Conservation (phyloP, 2,329 filamentous ascomycete species). For the Fusarium bactridioides region DNA sequence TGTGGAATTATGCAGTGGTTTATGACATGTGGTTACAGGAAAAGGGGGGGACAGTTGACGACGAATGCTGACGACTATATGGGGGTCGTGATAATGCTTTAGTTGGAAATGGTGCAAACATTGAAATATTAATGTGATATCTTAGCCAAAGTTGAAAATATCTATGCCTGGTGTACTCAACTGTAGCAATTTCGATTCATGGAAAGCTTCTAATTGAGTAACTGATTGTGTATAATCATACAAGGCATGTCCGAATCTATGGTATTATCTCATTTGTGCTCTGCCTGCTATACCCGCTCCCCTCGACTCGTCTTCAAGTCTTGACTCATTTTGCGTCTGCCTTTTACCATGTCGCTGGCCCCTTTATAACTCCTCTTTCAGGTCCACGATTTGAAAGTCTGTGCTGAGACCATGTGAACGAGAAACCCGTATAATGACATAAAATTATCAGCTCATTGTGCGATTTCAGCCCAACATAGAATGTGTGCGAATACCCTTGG, state of each 20-base stretch:
- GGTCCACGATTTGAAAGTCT: slow-evolving; percentile 22
- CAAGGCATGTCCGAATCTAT: slow-evolving; percentile 30
- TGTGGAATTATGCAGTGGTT: background rate
- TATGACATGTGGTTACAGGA: background rate
- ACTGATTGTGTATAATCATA: slow-evolving; percentile 21
- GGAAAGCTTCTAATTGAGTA: background rate
- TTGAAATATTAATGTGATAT: background rate
- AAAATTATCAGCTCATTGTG: slow-evolving; percentile 6
- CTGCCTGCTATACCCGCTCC: background rate
- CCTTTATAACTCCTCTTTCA: slow-evolving; percentile 31
- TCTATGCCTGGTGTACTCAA: background rate
- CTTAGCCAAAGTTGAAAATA: background rate
- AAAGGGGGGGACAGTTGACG: background rate
- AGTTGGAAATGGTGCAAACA: background rate
- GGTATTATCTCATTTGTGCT: slow-evolving; percentile 32
- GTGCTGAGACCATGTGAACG: background rate
- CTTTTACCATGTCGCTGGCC: slow-evolving; percentile 34
- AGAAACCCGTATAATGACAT: slow-evolving; percentile 23
- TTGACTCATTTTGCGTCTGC: slow-evolving; percentile 18
- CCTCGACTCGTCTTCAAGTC: background rate
- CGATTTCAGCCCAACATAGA: slow-evolving; percentile 58
- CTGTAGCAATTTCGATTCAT: background rate
- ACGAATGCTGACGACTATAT: background rate
- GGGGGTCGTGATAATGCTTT: background rate
- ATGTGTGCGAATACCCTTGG: slow-evolving; percentile 62